Percentiles rank a stretch among this genome's conserved stretches.
These are phyloP conservation scores for Parietaria judaica DNA, from an alignment of 306 rosid genomes.

Conservation along the genomic window DNA sequence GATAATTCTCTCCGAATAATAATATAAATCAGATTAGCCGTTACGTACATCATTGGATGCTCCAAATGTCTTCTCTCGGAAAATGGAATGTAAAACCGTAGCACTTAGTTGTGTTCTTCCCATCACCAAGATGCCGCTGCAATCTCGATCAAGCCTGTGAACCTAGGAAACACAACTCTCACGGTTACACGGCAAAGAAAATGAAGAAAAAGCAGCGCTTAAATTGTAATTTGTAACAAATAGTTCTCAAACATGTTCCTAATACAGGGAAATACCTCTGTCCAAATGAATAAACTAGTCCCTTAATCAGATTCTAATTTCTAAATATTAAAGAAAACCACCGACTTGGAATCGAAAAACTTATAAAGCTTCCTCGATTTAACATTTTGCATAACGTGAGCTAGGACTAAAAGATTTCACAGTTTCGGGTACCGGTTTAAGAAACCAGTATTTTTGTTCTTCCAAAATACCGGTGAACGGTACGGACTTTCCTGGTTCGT, in stretches of 20 bases:
- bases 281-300: background rate
- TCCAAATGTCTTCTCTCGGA: constrained; percentile 67
- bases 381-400: background rate
- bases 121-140: constrained; percentile 84
- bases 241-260: too few species aligned
- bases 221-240: too few species aligned
- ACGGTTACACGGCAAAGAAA: constrained; percentile 5
- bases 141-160: constrained; percentile 84
- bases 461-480: too few species aligned
- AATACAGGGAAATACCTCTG: background rate
- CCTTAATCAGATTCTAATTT: background rate
- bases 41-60: constrained; percentile 55
- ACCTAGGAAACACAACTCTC: constrained; percentile 36
- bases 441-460: too few species aligned
- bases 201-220: background rate
- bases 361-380: background rate
- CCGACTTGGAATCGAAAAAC: background rate
- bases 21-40: constrained; percentile 1
- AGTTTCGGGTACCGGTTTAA: too few species aligned
- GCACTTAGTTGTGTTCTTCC: constrained; percentile 80
- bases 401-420: too few species aligned
- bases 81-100: constrained; percentile 66
- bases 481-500: too few species aligned
- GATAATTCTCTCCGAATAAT: constrained; percentile 8
- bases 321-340: background rate